phyloP scores from a whole-genome alignment of 441 rosid species.

The Euphorbia corollata region DNA sequence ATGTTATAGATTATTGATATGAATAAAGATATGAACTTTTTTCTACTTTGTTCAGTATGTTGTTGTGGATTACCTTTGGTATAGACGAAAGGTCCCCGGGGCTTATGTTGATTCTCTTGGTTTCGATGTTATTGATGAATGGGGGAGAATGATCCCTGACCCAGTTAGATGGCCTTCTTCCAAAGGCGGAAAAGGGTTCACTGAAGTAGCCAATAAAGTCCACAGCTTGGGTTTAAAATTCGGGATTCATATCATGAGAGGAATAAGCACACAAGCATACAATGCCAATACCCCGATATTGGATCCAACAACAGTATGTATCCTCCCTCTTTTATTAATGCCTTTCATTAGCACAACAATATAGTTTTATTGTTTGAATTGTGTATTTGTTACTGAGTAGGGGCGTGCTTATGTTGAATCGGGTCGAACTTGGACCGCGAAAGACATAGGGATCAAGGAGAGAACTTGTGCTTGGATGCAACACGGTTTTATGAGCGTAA shows the following conservation, averaged over 20 bases:
- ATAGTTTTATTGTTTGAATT: slow-evolving; percentile 8
- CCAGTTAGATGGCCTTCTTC: slow-evolving; percentile 84
- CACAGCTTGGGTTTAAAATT: slow-evolving; percentile 83
- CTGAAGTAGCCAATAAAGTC: slow-evolving; percentile 65
- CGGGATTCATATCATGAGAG: slow-evolving; percentile 95
- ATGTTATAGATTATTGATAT: background rate
- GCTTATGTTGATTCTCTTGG: slow-evolving; percentile 65
- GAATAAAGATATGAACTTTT: background rate
- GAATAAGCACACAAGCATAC: slow-evolving; percentile 84
- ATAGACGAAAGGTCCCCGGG: slow-evolving; percentile 68
- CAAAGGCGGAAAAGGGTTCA: slow-evolving; percentile 61
- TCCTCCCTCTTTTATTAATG: background rate
- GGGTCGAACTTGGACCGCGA: slow-evolving; percentile 59
- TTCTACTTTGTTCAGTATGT: slow-evolving; percentile 55
- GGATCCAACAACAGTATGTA: slow-evolving; percentile 47
- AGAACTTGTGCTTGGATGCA: slow-evolving; percentile 88
- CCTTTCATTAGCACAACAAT: background rate
- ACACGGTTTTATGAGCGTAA: slow-evolving; percentile 82
- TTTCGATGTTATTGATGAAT: slow-evolving; percentile 82
- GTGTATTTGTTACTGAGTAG: slow-evolving; percentile 28
- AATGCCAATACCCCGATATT: slow-evolving; percentile 63
- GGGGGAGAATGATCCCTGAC: slow-evolving; percentile 91
- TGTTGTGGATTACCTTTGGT: slow-evolving; percentile 96
- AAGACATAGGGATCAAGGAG: slow-evolving; percentile 73
- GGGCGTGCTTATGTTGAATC: slow-evolving; percentile 58